phyloP scores from a whole-genome alignment of 257 asterid species.

The Fraxinus cuspidata region DNA sequence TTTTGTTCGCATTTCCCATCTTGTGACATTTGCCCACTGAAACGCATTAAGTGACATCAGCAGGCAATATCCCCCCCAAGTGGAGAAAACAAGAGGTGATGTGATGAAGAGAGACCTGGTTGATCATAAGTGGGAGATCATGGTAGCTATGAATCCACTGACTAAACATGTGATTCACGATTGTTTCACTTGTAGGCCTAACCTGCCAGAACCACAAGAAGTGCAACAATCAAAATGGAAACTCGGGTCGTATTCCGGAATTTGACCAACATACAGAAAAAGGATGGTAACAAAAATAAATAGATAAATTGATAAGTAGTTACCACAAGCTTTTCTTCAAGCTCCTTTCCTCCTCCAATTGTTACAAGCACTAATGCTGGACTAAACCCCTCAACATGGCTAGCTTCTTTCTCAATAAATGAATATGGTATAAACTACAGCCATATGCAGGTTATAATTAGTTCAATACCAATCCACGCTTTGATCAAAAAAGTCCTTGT shows the following conservation, averaged over 20 bases:
- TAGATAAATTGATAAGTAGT: conserved; percentile 23
- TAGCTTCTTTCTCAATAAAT: conserved; percentile 97
- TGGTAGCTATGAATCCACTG: conserved; percentile 99
- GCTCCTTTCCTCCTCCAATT: conserved; percentile 96
- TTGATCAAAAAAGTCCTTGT: conserved; percentile 89
- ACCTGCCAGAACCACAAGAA: conserved; percentile 97
- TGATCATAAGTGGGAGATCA: conserved; percentile 97
- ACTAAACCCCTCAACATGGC: conserved; percentile 98
- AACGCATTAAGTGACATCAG: conserved; percentile 22
- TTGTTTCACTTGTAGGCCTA: conserved; percentile 98
- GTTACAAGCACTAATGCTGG: conserved; percentile 96
- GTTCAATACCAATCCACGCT: conserved; percentile 35
- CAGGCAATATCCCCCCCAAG: conserved; percentile 7
- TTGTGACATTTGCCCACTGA: conserved; percentile 97
- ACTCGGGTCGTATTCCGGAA: conserved; percentile 42
- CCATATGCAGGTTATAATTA: conserved; percentile 17
- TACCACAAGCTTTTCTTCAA: conserved; percentile 99
- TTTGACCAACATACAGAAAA: conserved; percentile 22
- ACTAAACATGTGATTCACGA: conserved; percentile 98
- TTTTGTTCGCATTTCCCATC: conserved; percentile 99
- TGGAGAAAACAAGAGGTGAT: conserved; percentile 16
- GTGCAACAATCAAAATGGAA: conserved; percentile 61
- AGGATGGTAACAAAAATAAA: background rate
- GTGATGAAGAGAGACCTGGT: conserved; percentile 59
- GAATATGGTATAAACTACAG: conserved; percentile 92